A percentile compares a stretch with the other conserved stretches of the same genome.
Evolutionary conservation across 306 rosid species (phyloP).

Genomic region (Castanopsis chinensis): DNA sequence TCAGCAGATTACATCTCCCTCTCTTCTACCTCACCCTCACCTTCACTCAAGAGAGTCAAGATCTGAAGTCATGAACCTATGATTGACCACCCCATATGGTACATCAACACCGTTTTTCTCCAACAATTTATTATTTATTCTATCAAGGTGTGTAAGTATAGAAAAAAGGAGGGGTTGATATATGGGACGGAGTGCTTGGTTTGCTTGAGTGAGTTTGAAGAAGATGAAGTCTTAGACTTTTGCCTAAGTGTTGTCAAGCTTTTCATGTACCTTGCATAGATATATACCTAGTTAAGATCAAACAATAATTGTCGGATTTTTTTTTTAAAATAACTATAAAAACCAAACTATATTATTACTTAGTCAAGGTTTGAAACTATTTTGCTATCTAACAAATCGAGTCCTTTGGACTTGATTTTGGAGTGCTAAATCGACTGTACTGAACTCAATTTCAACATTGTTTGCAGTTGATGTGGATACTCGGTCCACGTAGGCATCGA

Average conservation of each 20-base stretch:
- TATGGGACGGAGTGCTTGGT: constrained; percentile 74
- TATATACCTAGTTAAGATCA: constrained; percentile 34
- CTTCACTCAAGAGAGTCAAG: too few species aligned
- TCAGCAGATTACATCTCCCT: too few species aligned
- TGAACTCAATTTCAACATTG: too few species aligned
- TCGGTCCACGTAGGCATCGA: too few species aligned
- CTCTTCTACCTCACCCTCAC: too few species aligned
- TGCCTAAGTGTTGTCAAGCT: constrained; percentile 78
- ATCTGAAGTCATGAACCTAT: constrained; percentile 27
- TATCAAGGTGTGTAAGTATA: constrained; percentile 45
- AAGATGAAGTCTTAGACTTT: constrained; percentile 57
- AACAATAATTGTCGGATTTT: constrained; percentile 38
- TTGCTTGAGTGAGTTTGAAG: constrained; percentile 69
- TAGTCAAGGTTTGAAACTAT: too few species aligned
- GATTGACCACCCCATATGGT: constrained; percentile 55
- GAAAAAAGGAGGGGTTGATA: constrained; percentile 47
- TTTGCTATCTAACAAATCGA: too few species aligned
- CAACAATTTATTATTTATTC: constrained; percentile 63
- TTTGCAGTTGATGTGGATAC: too few species aligned
- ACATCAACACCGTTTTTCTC: constrained; percentile 57
- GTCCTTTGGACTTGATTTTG: too few species aligned
- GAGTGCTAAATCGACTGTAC: too few species aligned
- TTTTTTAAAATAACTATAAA: too few species aligned
- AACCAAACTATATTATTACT: too few species aligned
- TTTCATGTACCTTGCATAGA: constrained; percentile 44